Percentiles rank a stretch among this genome's conserved stretches.
phyloP scores from a whole-genome alignment of 2,329 filamentous ascomycete species.

The Byssochlamys sp. region DNA sequence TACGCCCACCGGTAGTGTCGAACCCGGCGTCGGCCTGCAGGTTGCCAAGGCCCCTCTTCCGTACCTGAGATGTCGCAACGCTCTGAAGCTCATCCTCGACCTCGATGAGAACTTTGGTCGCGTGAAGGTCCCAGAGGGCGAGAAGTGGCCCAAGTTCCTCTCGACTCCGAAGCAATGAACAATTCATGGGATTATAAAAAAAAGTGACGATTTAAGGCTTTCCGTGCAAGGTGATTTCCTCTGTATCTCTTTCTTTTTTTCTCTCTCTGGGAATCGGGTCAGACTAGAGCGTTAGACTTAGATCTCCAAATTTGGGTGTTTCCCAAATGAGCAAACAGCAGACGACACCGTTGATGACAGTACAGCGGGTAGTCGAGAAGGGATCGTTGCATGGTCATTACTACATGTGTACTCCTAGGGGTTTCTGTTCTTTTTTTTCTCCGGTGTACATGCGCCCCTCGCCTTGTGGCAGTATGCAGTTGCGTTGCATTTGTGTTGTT shows the following conservation, averaged over 20 bases:
- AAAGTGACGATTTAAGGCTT: conserved; percentile 11
- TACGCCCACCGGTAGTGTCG: conserved; percentile 50
- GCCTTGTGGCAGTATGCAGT: neutral
- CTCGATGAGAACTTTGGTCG: conserved; percentile 87
- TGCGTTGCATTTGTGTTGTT: conserved; percentile 5
- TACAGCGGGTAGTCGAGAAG: neutral
- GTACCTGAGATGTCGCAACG: conserved; percentile 70
- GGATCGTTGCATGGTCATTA: neutral
- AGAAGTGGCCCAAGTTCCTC: conserved; percentile 30
- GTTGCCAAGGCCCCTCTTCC: conserved; percentile 56
- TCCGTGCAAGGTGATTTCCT: neutral
- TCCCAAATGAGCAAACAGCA: conserved; percentile 7
- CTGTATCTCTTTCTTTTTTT: neutral
- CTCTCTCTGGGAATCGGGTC: neutral
- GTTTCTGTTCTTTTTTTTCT: conserved; percentile 7
- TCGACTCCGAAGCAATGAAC: conserved; percentile 20
- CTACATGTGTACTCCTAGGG: conserved; percentile 1
- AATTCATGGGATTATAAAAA: neutral
- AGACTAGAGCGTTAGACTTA: conserved; percentile 14
- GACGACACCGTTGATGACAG: neutral
- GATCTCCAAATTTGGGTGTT: conserved; percentile 7
- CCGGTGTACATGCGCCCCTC: conserved; percentile 11
- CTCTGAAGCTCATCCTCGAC: conserved; percentile 89
- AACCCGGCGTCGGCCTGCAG: conserved; percentile 54
- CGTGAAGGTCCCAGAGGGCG: conserved; percentile 47